Conservation (phyloP, 1,139 yeast genomes). For the Arxiozyma heterogenica region DNA sequence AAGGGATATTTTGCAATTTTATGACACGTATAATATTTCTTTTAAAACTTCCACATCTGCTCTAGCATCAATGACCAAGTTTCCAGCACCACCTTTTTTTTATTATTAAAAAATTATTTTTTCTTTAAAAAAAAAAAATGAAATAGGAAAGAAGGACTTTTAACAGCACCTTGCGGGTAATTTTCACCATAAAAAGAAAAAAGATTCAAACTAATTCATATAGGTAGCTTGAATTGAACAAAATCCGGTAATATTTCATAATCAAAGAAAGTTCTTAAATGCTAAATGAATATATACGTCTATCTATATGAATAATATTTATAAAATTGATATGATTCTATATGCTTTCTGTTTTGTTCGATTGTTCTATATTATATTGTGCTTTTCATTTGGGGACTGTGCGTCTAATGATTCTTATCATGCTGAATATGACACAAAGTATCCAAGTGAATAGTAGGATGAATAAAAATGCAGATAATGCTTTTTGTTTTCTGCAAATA, state of each 20-base stretch:
- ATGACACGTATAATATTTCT: not conserved
- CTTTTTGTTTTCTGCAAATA: conserved; percentile 74
- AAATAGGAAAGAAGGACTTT: no score
- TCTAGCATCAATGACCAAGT: not conserved
- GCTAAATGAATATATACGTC: not conserved
- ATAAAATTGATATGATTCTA: not conserved
- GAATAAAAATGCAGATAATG: conserved; percentile 69
- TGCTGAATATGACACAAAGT: conserved; percentile 7
- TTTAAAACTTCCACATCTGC: not conserved
- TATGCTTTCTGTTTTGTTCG: no score
- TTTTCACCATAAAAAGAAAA: not conserved
- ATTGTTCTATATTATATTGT: not conserved
- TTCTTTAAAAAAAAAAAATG: no score
- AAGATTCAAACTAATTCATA: not conserved
- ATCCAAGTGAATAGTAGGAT: conserved; percentile 76
- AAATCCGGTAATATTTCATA: no score
- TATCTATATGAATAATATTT: not conserved
- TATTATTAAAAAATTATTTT: no score
- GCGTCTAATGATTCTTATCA: not conserved
- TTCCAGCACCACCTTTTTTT: not conserved
- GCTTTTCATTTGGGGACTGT: not conserved
- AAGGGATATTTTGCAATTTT: not conserved
- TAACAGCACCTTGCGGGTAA: not conserved
- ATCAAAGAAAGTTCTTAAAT: not conserved
- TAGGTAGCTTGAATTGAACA: no score